phyloP scores from a whole-genome alignment of 192 early-diverging fungal genomes.

The Rhizophagus prolifer region DNA sequence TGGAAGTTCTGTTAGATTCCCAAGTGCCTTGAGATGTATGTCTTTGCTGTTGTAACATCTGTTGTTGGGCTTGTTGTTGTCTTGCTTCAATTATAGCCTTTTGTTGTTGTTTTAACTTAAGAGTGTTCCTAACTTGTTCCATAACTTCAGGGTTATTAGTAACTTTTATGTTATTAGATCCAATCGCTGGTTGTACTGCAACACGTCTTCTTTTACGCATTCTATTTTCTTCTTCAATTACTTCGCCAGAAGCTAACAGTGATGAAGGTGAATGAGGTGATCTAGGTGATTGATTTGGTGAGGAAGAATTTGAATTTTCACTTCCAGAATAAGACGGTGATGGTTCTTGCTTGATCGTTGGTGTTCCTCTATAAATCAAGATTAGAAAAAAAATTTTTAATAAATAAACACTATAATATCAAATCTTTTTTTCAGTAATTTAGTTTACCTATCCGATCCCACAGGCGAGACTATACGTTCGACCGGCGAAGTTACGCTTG shows the following conservation, averaged over 20 bases:
- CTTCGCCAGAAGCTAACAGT: neutral
- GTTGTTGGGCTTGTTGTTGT: conserved; percentile 37
- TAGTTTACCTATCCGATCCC: conserved; percentile 20
- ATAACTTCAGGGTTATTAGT: conserved; percentile 45
- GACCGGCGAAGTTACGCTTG: conserved; percentile 2
- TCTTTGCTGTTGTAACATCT: conserved; percentile 28
- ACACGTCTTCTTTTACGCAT: conserved; percentile 23
- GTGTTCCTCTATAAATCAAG: neutral
- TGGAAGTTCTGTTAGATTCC: neutral
- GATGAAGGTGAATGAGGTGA: conserved; percentile 22
- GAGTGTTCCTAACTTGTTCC: conserved; percentile 52
- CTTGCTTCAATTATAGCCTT: conserved; percentile 62
- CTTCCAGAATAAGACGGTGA: conserved; percentile 24
- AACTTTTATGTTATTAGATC: conserved; percentile 14
- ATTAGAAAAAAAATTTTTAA: neutral
- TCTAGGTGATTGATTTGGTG: conserved; percentile 15
- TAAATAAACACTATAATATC: neutral
- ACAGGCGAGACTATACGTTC: neutral
- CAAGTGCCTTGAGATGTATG: conserved; percentile 2
- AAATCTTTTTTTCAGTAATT: neutral
- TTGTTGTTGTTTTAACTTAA: conserved; percentile 63
- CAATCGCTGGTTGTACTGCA: neutral
- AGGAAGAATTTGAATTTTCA: conserved; percentile 21
- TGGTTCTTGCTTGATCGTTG: conserved; percentile 31
- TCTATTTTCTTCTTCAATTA: conserved; percentile 21